Conservation (phyloP, 2,329 filamentous ascomycete genomes). For the Diaporthe ampelina region DNA sequence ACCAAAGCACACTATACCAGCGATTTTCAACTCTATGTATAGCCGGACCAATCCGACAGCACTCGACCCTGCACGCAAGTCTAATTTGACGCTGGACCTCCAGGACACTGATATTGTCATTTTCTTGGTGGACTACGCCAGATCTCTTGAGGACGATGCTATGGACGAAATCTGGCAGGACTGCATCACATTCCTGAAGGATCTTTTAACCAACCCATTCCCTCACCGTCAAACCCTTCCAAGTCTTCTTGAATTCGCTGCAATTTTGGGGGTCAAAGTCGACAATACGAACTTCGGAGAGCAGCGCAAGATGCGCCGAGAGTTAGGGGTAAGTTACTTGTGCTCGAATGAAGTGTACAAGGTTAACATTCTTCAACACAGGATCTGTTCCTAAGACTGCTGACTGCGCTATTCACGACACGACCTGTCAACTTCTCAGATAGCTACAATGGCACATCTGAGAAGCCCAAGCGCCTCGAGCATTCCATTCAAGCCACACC, state of each 20-base stretch:
- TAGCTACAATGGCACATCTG: conserved; percentile 52
- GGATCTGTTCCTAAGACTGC: conserved; percentile 89
- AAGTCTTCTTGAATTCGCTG: conserved; percentile 87
- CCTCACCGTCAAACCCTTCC: conserved; percentile 93
- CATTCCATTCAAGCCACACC: conserved; percentile 51
- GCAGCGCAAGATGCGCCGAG: conserved; percentile 90
- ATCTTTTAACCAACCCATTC: conserved; percentile 92
- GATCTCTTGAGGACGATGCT: conserved; percentile 93
- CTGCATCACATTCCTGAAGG: conserved; percentile 90
- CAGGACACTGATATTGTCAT: conserved; percentile 86
- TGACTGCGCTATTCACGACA: conserved; percentile 95
- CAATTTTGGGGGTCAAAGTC: conserved; percentile 92
- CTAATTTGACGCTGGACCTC: conserved; percentile 88
- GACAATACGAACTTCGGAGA: conserved; percentile 98
- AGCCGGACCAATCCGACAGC: conserved; percentile 89
- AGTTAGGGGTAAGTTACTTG: conserved; percentile 78
- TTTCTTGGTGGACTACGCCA: conserved; percentile 91
- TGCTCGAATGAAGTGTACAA: not conserved
- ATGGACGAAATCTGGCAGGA: conserved; percentile 99
- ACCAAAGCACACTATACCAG: conserved; percentile 91
- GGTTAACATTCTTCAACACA: conserved; percentile 51
- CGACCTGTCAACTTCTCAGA: conserved; percentile 82
- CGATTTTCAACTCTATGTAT: conserved; percentile 96
- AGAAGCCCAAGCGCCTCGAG: conserved; percentile 57
- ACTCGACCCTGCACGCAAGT: conserved; percentile 84